Evolutionary conservation across 2,329 filamentous ascomycete species (phyloP).

Genomic region (Ophiocordyceps camponoti-leonardi): DNA sequence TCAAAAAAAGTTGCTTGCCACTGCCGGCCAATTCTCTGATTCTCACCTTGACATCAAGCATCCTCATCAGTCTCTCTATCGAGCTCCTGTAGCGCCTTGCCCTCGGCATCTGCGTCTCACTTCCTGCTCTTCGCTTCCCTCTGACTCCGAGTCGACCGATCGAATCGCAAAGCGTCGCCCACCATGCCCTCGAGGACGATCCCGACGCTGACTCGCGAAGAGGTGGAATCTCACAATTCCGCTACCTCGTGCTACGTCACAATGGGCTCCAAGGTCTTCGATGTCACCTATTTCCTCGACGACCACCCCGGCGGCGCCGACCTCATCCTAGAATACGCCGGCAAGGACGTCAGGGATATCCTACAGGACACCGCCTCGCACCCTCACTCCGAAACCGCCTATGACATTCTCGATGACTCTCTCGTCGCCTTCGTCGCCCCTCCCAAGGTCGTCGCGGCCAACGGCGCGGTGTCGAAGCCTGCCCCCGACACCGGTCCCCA

Average conservation of each 20-base stretch:
- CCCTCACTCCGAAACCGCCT: slow-evolving; percentile 78
- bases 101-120: neutral
- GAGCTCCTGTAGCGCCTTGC: neutral
- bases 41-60: too few relatives aligned
- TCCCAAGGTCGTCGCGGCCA: slow-evolving; percentile 27
- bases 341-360: slow-evolving; percentile 70
- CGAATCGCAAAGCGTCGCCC: neutral
- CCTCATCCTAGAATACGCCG: slow-evolving; percentile 75
- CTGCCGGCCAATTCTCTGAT: too few relatives aligned
- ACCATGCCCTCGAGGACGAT: slow-evolving; percentile 66
- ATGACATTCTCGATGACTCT: slow-evolving; percentile 81
- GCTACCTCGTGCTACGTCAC: slow-evolving; percentile 83
- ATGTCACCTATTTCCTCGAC: slow-evolving; percentile 80
- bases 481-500: slow-evolving; percentile 11
- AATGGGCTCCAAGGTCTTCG: slow-evolving; percentile 78
- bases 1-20: too few relatives aligned
- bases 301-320: slow-evolving; percentile 84
- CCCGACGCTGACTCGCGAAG: slow-evolving; percentile 63
- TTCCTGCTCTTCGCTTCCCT: slow-evolving; percentile 2
- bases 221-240: slow-evolving; percentile 69
- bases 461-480: slow-evolving; percentile 1
- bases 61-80: too few relatives aligned
- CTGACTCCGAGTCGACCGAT: neutral
- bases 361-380: slow-evolving; percentile 74
- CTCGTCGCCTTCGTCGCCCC: slow-evolving; percentile 64